Conservation (phyloP, 1,284 basidiomycete species). For the Lignosus rhinocerotis region DNA sequence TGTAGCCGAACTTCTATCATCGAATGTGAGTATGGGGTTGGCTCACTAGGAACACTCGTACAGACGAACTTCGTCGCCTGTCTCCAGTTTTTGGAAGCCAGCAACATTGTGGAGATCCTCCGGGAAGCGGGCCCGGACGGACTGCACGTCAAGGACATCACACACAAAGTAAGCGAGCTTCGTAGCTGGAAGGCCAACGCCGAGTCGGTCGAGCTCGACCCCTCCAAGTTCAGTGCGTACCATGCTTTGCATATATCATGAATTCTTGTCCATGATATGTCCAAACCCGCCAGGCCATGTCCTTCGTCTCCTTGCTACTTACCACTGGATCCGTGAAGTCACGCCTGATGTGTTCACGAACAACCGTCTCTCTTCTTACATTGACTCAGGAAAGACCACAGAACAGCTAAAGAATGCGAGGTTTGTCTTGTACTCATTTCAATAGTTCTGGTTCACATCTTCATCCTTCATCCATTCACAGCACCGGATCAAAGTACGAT, state of each 20-base stretch:
- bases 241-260: neutral
- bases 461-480: neutral
- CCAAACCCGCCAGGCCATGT: slow-evolving; percentile 47
- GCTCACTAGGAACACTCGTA: no score
- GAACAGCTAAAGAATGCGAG: slow-evolving; percentile 36
- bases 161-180: slow-evolving; percentile 24
- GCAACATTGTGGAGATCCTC: slow-evolving; percentile 68
- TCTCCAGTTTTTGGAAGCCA: slow-evolving; percentile 64
- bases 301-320: slow-evolving; percentile 68
- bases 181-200: slow-evolving; percentile 1
- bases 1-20: neutral
- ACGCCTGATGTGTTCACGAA: slow-evolving; percentile 66
- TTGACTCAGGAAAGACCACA: slow-evolving; percentile 54
- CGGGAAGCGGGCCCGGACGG: slow-evolving; percentile 58
- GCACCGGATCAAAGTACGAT: slow-evolving; percentile 20
- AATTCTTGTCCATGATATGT: neutral
- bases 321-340: slow-evolving; percentile 66
- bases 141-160: slow-evolving; percentile 56
- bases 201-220: slow-evolving; percentile 6
- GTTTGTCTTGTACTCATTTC: neutral
- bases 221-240: slow-evolving; percentile 14
- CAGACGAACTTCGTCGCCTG: slow-evolving; percentile 58
- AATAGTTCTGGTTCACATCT: neutral
- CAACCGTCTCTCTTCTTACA: slow-evolving; percentile 58
- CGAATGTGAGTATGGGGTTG: no score